Percentiles rank a stretch among this genome's conserved stretches.
Conservation (phyloP, 306 rosid genomes). For the Cucumis melo region DNA sequence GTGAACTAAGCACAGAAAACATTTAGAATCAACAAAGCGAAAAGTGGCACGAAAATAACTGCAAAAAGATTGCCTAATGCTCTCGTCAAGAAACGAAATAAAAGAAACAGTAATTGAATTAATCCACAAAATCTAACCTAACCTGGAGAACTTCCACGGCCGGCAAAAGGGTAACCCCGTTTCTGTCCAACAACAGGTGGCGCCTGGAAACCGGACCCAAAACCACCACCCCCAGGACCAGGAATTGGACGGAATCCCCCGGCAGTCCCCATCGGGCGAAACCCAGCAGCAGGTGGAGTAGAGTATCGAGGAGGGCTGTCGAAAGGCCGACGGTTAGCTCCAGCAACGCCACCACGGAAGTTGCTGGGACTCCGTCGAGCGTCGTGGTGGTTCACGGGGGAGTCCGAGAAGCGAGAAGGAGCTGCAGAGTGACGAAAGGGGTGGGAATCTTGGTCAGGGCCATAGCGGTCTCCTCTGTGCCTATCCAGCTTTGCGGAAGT, state of each 20-base stretch:
- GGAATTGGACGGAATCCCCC: slow-evolving; percentile 24
- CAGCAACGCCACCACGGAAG: slow-evolving; percentile 22
- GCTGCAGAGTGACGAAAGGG: slow-evolving; percentile 35
- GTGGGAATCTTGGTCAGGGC: slow-evolving; percentile 24
- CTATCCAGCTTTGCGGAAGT: slow-evolving; percentile 70
- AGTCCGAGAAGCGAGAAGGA: slow-evolving; percentile 61
- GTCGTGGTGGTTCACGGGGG: slow-evolving; percentile 31
- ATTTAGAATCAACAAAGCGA: not conserved
- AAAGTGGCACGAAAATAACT: not conserved
- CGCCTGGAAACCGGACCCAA: slow-evolving; percentile 25
- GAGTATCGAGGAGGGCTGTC: slow-evolving; percentile 53
- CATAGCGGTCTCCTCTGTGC: slow-evolving; percentile 78
- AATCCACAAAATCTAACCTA: not conserved
- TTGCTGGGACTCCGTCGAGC: slow-evolving; percentile 34
- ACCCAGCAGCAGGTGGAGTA: slow-evolving; percentile 29
- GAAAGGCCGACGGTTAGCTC: slow-evolving; percentile 25
- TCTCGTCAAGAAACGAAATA: not conserved
- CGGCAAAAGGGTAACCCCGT: slow-evolving; percentile 55
- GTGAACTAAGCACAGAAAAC: not conserved
- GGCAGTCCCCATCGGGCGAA: slow-evolving; percentile 23
- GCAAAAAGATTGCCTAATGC: not conserved
- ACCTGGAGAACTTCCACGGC: slow-evolving; percentile 67
- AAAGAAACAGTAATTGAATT: not conserved
- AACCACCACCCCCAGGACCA: slow-evolving; percentile 21
- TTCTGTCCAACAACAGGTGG: slow-evolving; percentile 60